These are phyloP conservation scores for Paramecium primaurelia DNA, from an alignment of 73 alveolate species.

Conservation along the genomic window DNA sequence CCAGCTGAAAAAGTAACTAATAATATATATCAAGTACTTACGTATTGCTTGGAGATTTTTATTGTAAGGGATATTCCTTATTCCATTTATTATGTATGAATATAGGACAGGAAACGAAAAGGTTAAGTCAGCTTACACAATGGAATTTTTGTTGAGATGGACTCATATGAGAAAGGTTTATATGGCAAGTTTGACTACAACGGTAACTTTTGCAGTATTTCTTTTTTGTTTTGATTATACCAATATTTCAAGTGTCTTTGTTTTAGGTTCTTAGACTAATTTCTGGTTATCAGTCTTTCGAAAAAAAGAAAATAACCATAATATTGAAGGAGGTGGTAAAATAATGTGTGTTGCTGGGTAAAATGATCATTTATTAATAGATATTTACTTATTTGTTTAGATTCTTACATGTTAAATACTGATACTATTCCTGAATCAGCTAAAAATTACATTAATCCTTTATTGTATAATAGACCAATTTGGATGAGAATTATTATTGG, in stretches of 20 bases:
- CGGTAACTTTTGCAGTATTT: conserved; percentile 36
- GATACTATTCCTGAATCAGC: neutral
- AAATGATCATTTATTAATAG: neutral
- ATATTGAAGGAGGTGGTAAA: conserved; percentile 40
- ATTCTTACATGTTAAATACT: neutral
- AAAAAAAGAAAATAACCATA: conserved; percentile 50
- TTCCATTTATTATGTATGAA: conserved; percentile 51
- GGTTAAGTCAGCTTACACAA: neutral
- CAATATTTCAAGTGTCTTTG: conserved; percentile 28
- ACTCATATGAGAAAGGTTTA: conserved; percentile 41
- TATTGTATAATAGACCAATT: neutral
- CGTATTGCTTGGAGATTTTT: conserved; percentile 62
- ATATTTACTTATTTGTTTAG: neutral
- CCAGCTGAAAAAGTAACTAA: conserved; percentile 44
- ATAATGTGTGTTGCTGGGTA: conserved; percentile 26
- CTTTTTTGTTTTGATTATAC: conserved; percentile 47
- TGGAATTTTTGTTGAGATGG: neutral
- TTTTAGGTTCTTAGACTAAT: conserved; percentile 16
- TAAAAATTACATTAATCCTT: conserved; percentile 25
- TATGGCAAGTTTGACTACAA: conserved; percentile 27
- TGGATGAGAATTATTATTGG: conserved; percentile 56
- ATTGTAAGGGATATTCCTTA: conserved; percentile 25
- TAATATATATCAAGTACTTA: neutral
- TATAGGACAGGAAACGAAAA: conserved; percentile 33
- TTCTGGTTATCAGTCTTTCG: conserved; percentile 33